Percentiles rank a stretch among this genome's conserved stretches.
Evolutionary conservation across 331 rosid species (phyloP).

Genomic region (Acacia pycnantha): DNA sequence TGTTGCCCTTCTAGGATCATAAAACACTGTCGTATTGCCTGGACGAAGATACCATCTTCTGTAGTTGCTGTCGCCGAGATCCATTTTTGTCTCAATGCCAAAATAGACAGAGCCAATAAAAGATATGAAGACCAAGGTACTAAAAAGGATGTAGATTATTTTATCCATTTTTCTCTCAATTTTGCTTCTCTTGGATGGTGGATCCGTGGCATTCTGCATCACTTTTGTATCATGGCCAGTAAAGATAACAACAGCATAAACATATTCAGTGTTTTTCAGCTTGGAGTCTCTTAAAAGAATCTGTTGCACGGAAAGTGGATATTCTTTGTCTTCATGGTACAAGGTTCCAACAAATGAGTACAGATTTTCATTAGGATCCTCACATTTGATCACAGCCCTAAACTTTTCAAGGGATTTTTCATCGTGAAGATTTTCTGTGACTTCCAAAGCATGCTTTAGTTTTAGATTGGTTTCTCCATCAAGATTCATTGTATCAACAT

Average conservation of each 20-base stretch:
- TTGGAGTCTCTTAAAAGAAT: constrained; percentile 82
- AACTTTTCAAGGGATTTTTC: constrained; percentile 54
- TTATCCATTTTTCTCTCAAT: constrained; percentile 84
- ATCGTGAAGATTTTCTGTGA: constrained; percentile 46
- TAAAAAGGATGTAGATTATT: constrained; percentile 77
- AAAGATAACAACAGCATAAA: constrained; percentile 67
- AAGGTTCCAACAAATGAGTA: constrained; percentile 73
- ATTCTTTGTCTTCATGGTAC: constrained; percentile 36
- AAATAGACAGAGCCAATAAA: constrained; percentile 67
- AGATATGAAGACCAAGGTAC: constrained; percentile 61
- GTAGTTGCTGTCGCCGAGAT: constrained; percentile 34
- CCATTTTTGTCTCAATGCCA: constrained; percentile 55
- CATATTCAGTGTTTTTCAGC: constrained; percentile 77
- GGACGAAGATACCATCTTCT: constrained; percentile 89
- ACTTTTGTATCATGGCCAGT: constrained; percentile 87
- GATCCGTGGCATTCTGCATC: constrained; percentile 79
- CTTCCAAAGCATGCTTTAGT: constrained; percentile 72
- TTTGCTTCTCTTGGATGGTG: constrained; percentile 89
- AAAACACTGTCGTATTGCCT: constrained; percentile 49
- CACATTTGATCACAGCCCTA: constrained; percentile 62
- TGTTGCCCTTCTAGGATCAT: constrained; percentile 48
- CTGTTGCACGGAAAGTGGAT: constrained; percentile 71
- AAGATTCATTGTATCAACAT: constrained; percentile 88
- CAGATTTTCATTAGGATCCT: constrained; percentile 88
- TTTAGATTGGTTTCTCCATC: constrained; percentile 93